Conservation (phyloP, 129 eudicot species). For the Arctium minus region DNA sequence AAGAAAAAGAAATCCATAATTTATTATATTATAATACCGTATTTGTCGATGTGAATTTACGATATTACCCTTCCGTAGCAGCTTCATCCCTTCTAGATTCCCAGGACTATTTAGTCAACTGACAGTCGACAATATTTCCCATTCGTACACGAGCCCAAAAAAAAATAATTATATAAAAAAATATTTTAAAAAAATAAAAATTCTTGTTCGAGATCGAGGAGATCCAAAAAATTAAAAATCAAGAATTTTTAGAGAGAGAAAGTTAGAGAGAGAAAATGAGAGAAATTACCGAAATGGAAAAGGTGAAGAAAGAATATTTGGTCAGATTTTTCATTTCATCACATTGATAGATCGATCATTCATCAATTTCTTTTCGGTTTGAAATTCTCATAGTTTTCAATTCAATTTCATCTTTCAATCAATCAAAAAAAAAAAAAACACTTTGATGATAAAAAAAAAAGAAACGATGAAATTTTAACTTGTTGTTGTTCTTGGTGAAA, state of each 20-base stretch:
- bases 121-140: conserved; percentile 26
- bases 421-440: background rate
- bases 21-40: conserved; percentile 4
- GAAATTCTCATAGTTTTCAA: conserved; percentile 2
- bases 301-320: conserved; percentile 33
- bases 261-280: conserved; percentile 14
- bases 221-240: conserved; percentile 38
- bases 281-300: conserved; percentile 36
- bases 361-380: conserved; percentile 20
- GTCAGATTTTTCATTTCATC: conserved; percentile 22
- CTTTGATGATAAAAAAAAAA: conserved; percentile 6
- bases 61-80: background rate
- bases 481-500: background rate
- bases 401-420: conserved; percentile 5
- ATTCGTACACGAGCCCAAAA: conserved; percentile 47
- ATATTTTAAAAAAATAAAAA: conserved; percentile 6
- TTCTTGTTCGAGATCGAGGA: conserved; percentile 36
- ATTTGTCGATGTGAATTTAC: background rate
- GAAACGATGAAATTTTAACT: background rate
- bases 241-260: conserved; percentile 30
- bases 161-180: conserved; percentile 3
- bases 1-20: background rate
- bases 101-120: conserved; percentile 30
- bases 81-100: conserved; percentile 1
- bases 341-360: conserved; percentile 33